Base-by-base conservation (phyloP, 2,329 filamentous ascomycete genomes). In the Chaetomiaceae sp. region DNA sequence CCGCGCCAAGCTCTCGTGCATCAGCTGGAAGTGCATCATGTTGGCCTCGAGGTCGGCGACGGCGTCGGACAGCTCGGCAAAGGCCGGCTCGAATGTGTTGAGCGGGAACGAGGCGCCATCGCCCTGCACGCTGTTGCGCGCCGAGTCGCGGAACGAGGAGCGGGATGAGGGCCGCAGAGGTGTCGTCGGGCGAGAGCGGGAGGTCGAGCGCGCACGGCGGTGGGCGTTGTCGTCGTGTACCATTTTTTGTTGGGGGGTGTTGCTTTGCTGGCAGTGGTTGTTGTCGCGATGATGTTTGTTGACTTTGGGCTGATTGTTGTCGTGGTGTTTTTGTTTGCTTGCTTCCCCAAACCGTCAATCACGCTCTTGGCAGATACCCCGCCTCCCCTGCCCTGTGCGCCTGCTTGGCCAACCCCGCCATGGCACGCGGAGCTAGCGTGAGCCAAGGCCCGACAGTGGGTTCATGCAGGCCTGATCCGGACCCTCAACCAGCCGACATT, bases 21-120 rank as follows among this genome's bases (percentile, higher is more conserved):
- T 95, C 56, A 96, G 74, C 68, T 97, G 92, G 59, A 99, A 83
- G 66, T 96, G 90, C 85, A 95, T 89, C 74, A 97, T 90, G 68
- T 99, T 97, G 54, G 90, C 89, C 73, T 99, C 93, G 9, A 99
- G 79, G 62, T 97, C 93, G 20, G 90, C 89, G 82, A 97, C 91
- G 52, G 87, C 86, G 68, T 99, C 93, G 9, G 89, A 87, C 2
- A 99, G 78, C 71, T 99, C 93, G 13, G 89, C 89, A 68, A 99
- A 97, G 13, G 87, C 86, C 0, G 90, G 89, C 66, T 97, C 91
- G 51, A 97, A 84, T 2, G 79, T 72, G 60, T 92, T 89, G 54
- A 97, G 81, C 0, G 90, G 89, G 53, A 85, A 83, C 4, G 78
- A 25, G 31, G 59, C 70, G 4, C 75, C 72, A 40, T 78, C 76